Evolutionary conservation across 164 flowering plant species (phyloP).

Genomic region (Tetracentron sinense): DNA sequence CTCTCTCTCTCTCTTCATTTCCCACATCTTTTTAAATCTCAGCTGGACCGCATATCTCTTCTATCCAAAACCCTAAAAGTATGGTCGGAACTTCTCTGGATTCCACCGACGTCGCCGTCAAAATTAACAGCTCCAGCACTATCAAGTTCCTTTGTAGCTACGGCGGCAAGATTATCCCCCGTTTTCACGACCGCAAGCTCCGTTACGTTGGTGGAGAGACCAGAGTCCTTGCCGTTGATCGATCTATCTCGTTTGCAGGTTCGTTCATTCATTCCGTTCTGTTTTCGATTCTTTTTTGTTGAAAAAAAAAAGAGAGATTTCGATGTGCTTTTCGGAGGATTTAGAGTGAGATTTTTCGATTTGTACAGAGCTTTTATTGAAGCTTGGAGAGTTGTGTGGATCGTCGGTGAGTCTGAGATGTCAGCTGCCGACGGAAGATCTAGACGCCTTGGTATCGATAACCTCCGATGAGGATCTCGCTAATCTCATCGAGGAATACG

Average conservation of each 20-base stretch:
- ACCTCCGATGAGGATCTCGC: slow-evolving; percentile 84
- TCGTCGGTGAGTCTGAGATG: slow-evolving; percentile 60
- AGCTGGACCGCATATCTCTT: no score
- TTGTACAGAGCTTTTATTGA: slow-evolving; percentile 62
- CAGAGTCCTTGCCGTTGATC: slow-evolving; percentile 74
- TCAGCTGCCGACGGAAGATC: slow-evolving; percentile 82
- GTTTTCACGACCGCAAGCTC: slow-evolving; percentile 83
- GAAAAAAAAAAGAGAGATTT: background rate
- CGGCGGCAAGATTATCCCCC: slow-evolving; percentile 90
- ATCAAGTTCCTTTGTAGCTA: slow-evolving; percentile 86
- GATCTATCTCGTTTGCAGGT: slow-evolving; percentile 74
- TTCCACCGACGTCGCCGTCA: slow-evolving; percentile 17
- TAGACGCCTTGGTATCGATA: slow-evolving; percentile 80
- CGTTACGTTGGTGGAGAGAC: slow-evolving; percentile 90
- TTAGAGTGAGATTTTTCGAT: slow-evolving; percentile 13
- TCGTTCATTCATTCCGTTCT: slow-evolving; percentile 21
- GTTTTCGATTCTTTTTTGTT: background rate
- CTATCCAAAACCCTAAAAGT: background rate
- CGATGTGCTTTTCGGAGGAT: background rate
- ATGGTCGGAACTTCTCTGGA: slow-evolving; percentile 35
- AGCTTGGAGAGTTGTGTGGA: slow-evolving; percentile 76
- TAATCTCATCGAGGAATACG: slow-evolving; percentile 84
- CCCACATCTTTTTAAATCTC: no score
- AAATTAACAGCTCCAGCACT: slow-evolving; percentile 18
- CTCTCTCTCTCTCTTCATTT: background rate